Conservation (phyloP, 345 rosid genomes). For the Triadica sebifera region DNA sequence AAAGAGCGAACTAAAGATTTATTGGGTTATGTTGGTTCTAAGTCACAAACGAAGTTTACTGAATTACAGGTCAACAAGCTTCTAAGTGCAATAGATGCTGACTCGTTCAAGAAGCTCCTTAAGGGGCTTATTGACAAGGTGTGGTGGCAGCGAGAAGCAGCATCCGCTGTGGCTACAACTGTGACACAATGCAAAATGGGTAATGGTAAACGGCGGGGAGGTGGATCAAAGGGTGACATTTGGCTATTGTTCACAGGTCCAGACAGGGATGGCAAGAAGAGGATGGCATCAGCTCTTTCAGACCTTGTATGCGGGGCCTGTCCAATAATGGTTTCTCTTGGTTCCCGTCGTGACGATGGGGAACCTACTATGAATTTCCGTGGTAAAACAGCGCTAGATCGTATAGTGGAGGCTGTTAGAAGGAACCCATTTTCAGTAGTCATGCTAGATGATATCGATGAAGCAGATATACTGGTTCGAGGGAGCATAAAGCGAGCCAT, state of each 20-base stretch:
- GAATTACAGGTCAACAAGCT: conserved; percentile 44
- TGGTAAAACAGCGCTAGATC: conserved; percentile 80
- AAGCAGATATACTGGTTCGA: conserved; percentile 64
- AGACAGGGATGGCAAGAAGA: conserved; percentile 79
- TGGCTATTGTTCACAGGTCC: conserved; percentile 93
- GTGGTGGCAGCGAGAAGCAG: conserved; percentile 96
- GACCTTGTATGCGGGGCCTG: conserved; percentile 49
- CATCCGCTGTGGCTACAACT: conserved; percentile 73
- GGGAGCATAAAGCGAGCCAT: conserved; percentile 82
- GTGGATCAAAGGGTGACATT: conserved; percentile 58
- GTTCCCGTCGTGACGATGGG: conserved; percentile 44
- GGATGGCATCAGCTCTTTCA: conserved; percentile 78
- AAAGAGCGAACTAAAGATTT: conserved; percentile 54
- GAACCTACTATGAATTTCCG: conserved; percentile 52
- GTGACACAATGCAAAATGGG: conserved; percentile 72
- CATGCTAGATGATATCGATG: conserved; percentile 81
- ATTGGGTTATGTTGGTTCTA: conserved; percentile 63
- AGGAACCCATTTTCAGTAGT: conserved; percentile 79
- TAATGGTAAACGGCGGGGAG: conserved; percentile 53
- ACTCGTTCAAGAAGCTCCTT: conserved; percentile 71
- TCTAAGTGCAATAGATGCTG: conserved; percentile 48
- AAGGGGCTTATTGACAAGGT: conserved; percentile 71
- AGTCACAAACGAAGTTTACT: conserved; percentile 41
- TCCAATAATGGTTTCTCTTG: conserved; percentile 62
- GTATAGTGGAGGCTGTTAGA: conserved; percentile 75